Base-by-base conservation (phyloP, 805 yeast genomes). In the Starmerella vaccinii region DNA sequence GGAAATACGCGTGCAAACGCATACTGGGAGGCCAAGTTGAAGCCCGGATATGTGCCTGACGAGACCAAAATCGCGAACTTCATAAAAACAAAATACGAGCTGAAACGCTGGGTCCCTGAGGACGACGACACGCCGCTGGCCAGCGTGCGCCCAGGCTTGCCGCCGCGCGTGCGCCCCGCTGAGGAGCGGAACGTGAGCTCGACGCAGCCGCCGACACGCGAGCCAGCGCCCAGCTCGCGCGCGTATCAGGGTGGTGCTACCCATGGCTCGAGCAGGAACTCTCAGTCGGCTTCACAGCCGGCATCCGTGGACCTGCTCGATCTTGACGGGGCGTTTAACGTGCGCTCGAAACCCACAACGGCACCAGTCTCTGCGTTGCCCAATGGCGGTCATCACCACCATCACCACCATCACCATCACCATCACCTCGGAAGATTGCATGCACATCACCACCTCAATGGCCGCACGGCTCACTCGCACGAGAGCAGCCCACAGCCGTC, bases 61-160 rank as follows among this genome's bases (percentile, higher is more conserved):
- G 86, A 81, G 58, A 70, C 82, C 60, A 87, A 88, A 67, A 78
- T 92, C 60, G 94, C 83, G 57, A 87, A 83, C 65, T 92, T 88
- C 66, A 88, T 92, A 50, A 76, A 92, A 60, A 88, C 95, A 10
- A 92, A 92, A 66, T 92, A 92, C 65, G 97, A 88, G 58, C 64
- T 82, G 69, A 86, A 82, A 67, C 84, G 89, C 62, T 92, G 98
- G 98, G 80, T 76, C 1, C 70, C 80, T n/a, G 54, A 40, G 19
- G 57, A 54, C 35, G 64, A 60, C 27, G 48, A 51, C 9, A 47
- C 53, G n/a, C 61, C 63, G 13, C 49, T 55, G 24, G 51, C 62
- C 1, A 49, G 50, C 24, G 59, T 55, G n/a, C 34, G 40, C 22
- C 42, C 53, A 3, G 23, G 34, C n/a, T 21, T 35, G 15, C 42